These are phyloP conservation scores for Eragrostis tef DNA, from an alignment of 202 grass and related monocot species.

Conservation along the genomic window DNA sequence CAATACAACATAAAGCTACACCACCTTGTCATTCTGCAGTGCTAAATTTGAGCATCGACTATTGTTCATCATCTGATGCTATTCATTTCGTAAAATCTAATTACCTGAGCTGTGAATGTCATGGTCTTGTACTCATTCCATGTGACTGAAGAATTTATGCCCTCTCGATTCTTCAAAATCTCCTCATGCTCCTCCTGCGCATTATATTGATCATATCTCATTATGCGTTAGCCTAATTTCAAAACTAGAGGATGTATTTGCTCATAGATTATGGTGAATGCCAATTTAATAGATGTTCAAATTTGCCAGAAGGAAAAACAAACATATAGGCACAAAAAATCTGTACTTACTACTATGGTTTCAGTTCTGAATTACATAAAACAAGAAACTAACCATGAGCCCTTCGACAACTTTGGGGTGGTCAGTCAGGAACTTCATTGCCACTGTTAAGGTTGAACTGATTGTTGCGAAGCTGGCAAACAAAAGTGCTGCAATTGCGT, in stretches of 20 bases:
- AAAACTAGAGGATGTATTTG: neutral
- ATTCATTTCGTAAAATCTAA: neutral
- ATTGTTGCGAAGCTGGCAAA: constrained; percentile 60
- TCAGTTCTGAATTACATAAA: neutral
- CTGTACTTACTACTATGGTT: neutral
- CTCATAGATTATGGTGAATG: neutral
- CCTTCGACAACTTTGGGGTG: constrained; percentile 49
- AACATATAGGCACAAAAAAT: neutral
- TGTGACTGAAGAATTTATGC: constrained; percentile 38
- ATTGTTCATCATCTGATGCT: neutral
- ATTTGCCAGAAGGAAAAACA: neutral
- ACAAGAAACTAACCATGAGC: constrained; percentile 44
- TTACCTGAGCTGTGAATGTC: constrained; percentile 56
- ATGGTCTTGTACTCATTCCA: constrained; percentile 73
- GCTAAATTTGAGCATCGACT: too few species aligned
- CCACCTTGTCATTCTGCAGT: too few species aligned
- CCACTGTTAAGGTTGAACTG: constrained; percentile 50
- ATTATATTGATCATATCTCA: neutral
- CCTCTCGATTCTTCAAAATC: constrained; percentile 51
- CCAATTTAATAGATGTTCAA: neutral
- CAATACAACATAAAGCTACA: too few species aligned
- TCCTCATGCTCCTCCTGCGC: constrained; percentile 59
- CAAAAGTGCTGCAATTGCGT: constrained; percentile 53
- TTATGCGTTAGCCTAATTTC: too few species aligned
- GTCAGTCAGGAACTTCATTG: constrained; percentile 60